These are phyloP conservation scores for Cinchona pubescens DNA, from an alignment of 257 asterid genomes.

Conservation along the genomic window DNA sequence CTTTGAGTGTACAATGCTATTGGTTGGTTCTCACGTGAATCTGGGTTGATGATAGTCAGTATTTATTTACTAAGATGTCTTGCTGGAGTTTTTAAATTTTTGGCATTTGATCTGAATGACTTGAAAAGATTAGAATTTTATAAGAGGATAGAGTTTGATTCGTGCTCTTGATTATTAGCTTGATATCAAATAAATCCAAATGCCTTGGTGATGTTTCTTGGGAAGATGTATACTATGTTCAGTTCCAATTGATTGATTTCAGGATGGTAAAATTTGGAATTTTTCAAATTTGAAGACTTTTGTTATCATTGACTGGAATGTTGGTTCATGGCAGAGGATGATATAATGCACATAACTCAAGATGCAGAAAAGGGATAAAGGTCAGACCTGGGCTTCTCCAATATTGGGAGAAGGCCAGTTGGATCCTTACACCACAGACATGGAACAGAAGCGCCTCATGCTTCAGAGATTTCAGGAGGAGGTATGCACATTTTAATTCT, in stretches of 20 bases:
- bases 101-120: not conserved
- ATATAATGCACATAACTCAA: conserved; percentile 75
- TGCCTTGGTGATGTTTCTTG: not conserved
- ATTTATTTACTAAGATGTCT: not conserved
- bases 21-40: too few species aligned
- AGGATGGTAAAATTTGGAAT: not conserved
- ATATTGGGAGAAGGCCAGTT: conserved; percentile 77
- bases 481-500: conserved; percentile 36
- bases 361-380: conserved; percentile 96
- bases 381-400: conserved; percentile 95
- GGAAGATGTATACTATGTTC: not conserved
- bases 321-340: conserved; percentile 63
- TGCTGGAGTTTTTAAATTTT: not conserved
- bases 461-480: conserved; percentile 97
- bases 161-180: not conserved
- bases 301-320: not conserved
- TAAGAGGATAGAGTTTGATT: not conserved
- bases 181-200: not conserved
- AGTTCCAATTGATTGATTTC: not conserved
- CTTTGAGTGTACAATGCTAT: too few species aligned
- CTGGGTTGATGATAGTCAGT: not conserved
- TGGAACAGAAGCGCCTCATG: conserved; percentile 95
- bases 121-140: not conserved
- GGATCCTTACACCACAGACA: conserved; percentile 78
- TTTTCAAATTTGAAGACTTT: not conserved